phyloP scores from a whole-genome alignment of 345 rosid species.

The Brassica cretica region DNA sequence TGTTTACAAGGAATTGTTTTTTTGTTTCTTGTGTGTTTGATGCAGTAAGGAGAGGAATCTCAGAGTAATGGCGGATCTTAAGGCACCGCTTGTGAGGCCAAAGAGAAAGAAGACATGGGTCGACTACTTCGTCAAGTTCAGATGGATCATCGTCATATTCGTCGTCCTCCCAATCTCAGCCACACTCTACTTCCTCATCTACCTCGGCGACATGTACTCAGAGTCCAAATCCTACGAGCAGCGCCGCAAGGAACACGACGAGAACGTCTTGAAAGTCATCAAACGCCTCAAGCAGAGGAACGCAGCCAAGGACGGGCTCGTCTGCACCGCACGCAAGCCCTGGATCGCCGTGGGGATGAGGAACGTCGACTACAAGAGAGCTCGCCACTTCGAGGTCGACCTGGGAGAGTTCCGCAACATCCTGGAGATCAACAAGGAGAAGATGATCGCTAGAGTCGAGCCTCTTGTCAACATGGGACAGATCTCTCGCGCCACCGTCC shows the following conservation, averaged over 20 bases:
- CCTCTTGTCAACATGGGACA: constrained; percentile 98
- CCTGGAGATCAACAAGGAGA: constrained; percentile 69
- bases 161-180: constrained; percentile 83
- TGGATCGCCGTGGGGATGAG: constrained; percentile 97
- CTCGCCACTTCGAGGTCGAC: constrained; percentile 88
- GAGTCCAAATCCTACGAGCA: constrained; percentile 72
- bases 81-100: constrained; percentile 65
- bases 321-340: constrained; percentile 95
- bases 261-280: constrained; percentile 72
- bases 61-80: constrained; percentile 56
- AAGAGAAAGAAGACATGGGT: constrained; percentile 81
- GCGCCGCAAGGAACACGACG: constrained; percentile 87
- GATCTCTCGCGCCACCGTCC: constrained; percentile 69
- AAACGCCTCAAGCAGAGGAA: constrained; percentile 78
- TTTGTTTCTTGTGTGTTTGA: not conserved
- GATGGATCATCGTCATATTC: constrained; percentile 83
- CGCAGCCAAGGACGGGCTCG: constrained; percentile 81
- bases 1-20: not conserved
- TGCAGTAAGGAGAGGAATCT: constrained; percentile 25
- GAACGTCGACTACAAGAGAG: constrained; percentile 92
- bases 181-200: constrained; percentile 69
- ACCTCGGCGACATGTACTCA: constrained; percentile 84
- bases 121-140: constrained; percentile 72
- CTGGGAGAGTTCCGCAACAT: constrained; percentile 75
- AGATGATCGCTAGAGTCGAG: constrained; percentile 84